Conservation (phyloP, 306 rosid species). For the Luffa aegyptiaca region DNA sequence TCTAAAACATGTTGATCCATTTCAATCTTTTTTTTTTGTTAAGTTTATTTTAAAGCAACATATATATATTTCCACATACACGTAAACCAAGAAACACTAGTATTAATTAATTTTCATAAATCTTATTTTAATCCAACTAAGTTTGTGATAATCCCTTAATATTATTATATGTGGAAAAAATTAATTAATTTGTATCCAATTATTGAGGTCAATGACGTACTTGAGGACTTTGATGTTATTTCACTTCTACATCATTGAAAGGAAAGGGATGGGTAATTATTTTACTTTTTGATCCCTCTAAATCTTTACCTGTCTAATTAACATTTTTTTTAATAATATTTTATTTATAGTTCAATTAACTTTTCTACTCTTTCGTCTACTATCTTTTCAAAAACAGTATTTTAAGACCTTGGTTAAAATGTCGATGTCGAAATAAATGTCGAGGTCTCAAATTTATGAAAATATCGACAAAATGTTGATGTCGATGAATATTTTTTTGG, state of each 20-base stretch:
- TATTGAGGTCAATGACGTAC: background rate
- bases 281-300: too few relatives aligned
- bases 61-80: background rate
- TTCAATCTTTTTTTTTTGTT: too few relatives aligned
- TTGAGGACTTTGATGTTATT: background rate
- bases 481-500: too few relatives aligned
- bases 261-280: background rate
- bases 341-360: background rate
- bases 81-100: background rate
- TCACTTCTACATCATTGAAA: background rate
- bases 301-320: background rate
- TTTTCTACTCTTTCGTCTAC: background rate
- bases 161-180: background rate
- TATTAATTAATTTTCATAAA: background rate
- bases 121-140: background rate
- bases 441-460: too few relatives aligned
- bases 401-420: too few relatives aligned
- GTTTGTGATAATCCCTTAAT: background rate
- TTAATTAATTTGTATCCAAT: background rate
- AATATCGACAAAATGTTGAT: too few relatives aligned
- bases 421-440: too few relatives aligned
- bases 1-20: too few relatives aligned
- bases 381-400: too few relatives aligned
- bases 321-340: background rate
- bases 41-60: too few relatives aligned